Percentiles rank a stretch among this genome's conserved stretches.
Evolutionary conservation across 202 grass and related monocot species (phyloP).

Genomic region (Setaria viridis): DNA sequence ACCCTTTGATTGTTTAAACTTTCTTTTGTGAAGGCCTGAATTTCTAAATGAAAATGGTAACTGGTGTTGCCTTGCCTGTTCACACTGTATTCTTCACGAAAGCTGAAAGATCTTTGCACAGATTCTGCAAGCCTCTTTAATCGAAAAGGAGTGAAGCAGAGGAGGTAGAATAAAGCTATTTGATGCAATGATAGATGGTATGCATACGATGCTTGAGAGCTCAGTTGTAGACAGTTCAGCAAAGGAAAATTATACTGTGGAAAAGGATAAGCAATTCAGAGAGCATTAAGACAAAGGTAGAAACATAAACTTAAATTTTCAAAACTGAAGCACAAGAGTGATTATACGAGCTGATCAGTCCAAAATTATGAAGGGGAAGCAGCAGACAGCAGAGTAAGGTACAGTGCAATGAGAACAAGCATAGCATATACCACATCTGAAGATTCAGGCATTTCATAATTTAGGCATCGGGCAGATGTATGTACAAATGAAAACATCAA

Average conservation of each 20-base stretch:
- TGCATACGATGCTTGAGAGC: conserved; percentile 38
- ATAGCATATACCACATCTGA: background rate
- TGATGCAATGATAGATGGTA: conserved; percentile 29
- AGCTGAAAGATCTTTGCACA: background rate
- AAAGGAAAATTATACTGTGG: conserved; percentile 1
- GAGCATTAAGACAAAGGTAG: background rate
- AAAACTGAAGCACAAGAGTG: background rate
- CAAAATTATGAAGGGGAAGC: conserved; percentile 3
- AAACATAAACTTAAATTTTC: background rate
- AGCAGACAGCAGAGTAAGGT: background rate
- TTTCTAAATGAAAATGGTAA: conserved; percentile 17
- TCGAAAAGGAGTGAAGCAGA: conserved; percentile 39
- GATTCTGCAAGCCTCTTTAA: conserved; percentile 26
- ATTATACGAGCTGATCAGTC: conserved; percentile 17
- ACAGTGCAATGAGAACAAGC: background rate
- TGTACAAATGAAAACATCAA: conserved; percentile 29
- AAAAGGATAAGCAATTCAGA: background rate
- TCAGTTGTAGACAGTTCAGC: conserved; percentile 41
- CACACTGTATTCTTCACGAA: background rate
- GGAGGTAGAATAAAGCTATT: conserved; percentile 41
- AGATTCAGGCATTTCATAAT: conserved; percentile 25
- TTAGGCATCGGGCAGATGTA: conserved; percentile 13
- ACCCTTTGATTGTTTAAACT: background rate
- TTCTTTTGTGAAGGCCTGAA: background rate
- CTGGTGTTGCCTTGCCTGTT: background rate